Evolutionary conservation across 352 stramenopile species (phyloP).

Genomic region (Phytopythium oedochilum): DNA sequence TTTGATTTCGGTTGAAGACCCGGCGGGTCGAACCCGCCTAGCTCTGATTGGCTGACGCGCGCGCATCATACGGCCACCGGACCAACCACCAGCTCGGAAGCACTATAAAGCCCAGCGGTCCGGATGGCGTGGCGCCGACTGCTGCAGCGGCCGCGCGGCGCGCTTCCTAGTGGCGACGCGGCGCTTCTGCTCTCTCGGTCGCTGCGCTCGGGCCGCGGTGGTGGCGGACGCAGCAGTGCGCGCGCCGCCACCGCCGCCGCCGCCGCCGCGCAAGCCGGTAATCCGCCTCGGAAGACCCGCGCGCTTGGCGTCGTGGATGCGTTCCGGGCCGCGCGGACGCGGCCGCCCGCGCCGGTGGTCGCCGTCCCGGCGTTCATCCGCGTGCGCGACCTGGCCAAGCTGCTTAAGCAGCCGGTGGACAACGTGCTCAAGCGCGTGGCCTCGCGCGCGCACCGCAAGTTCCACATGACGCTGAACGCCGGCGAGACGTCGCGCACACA

Average conservation of each 20-base stretch:
- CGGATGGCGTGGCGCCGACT: background rate
- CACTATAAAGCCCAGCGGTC: too few species aligned
- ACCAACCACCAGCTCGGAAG: too few species aligned
- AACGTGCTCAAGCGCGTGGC: constrained; percentile 63
- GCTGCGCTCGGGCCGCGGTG: constrained; percentile 23
- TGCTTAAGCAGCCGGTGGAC: constrained; percentile 57
- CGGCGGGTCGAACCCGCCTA: background rate
- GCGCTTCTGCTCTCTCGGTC: constrained; percentile 1
- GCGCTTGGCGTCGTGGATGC: too few species aligned
- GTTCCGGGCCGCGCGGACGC: constrained; percentile 11
- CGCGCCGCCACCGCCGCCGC: constrained; percentile 16
- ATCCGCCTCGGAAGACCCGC: too few species aligned
- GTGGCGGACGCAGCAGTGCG: constrained; percentile 15
- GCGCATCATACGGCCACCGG: background rate
- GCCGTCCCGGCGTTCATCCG: constrained; percentile 49
- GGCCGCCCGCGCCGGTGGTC: constrained; percentile 16
- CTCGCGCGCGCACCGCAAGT: constrained; percentile 47
- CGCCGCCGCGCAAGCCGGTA: constrained; percentile 7
- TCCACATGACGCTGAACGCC: constrained; percentile 45
- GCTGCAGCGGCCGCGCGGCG: background rate
- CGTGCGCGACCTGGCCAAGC: constrained; percentile 71
- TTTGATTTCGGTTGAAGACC: too few species aligned
- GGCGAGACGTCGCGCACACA: constrained; percentile 17
- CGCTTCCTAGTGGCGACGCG: background rate
- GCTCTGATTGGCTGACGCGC: constrained; percentile 1